Percentiles rank a stretch among this genome's conserved stretches.
Evolutionary conservation across 78 protist species (phyloP).

Genomic region (Emiliania huxleyi): DNA sequence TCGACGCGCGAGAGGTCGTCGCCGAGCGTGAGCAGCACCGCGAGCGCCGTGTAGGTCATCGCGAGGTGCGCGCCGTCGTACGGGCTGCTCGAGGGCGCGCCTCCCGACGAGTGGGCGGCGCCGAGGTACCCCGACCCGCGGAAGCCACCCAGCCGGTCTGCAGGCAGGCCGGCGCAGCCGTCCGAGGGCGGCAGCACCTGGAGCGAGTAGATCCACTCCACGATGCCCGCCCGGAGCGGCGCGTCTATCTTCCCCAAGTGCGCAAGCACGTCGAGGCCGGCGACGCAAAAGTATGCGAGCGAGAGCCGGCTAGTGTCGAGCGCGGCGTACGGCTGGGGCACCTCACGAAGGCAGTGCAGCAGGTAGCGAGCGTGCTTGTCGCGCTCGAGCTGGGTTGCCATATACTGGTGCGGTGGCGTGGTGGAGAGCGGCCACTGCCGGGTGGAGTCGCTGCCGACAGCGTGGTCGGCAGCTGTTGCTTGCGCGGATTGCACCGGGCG

Average conservation of each 20-base stretch:
- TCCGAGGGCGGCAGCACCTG: background rate
- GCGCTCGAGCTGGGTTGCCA: too few species aligned
- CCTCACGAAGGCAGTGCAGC: background rate
- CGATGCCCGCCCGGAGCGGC: background rate
- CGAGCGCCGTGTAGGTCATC: conserved; percentile 54
- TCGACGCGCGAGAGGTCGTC: conserved; percentile 49
- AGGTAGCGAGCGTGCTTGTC: background rate
- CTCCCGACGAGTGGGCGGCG: background rate
- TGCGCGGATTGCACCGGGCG: too few species aligned
- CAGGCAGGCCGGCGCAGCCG: background rate
- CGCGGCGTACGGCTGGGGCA: background rate
- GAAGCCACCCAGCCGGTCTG: background rate
- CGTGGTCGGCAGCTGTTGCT: too few species aligned
- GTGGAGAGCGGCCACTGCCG: too few species aligned
- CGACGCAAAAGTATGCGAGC: background rate
- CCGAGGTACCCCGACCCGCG: background rate
- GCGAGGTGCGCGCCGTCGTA: conserved; percentile 18
- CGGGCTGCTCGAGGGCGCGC: background rate
- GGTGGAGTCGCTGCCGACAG: too few species aligned
- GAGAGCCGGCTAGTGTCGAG: conserved; percentile 23
- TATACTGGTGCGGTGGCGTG: too few species aligned
- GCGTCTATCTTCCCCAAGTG: background rate
- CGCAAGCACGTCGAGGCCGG: conserved; percentile 6
- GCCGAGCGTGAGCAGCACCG: conserved; percentile 31
- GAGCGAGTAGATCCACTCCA: background rate